Base-by-base conservation (phyloP, 306 rosid species). In the Prunus kanzakura region DNA sequence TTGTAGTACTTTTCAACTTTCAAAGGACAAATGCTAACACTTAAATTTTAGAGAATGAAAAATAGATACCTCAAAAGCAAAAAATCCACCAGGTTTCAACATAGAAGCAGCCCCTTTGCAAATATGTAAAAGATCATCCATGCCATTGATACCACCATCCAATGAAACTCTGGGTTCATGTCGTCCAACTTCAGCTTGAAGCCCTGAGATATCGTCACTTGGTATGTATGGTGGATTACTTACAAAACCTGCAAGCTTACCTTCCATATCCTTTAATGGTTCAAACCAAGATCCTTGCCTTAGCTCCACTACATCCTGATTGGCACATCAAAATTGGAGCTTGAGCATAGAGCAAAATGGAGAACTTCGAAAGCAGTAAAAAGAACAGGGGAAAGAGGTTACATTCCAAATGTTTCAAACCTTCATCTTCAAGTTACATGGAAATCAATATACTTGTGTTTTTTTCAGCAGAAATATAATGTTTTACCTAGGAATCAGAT, bases 181-280 rank as follows among this genome's bases (percentile, higher is more conserved):
- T 41, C 87, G 87, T 58, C 96, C 92, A 69, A 95, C 97, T 85
- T 92, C 97, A 79, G 96, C 97, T 77, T 95, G 97, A 57, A 95
- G 84, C 49, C 89, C 88, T n/a, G 89, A 52, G 43, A 92, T 88
- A 29, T 89, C 77, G 60, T 78, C 86, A 75, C 93, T 90, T 51
- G 97, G 97, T 67, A 95, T 90, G 76, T 95, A 95, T 0, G 97
- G 98, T 52, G 96, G 97, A 80, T 95, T 92, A 76, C 98, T 95
- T 27, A 95, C 84, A 64, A 92, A 79, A 62, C 96, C 97, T 1
- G 91, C 79, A 80, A 95, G 87, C 73, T 81, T 83, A 73, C 97
- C 91, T 79, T 82, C 86, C 83, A 89, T 71, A 54, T 82, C 91
- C 75, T 87, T 83, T 82, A 92, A 77, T 12, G 97, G 97, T 52